These are phyloP conservation scores for Lipomyces orientalis DNA, from an alignment of 805 yeast genomes.

Conservation along the genomic window DNA sequence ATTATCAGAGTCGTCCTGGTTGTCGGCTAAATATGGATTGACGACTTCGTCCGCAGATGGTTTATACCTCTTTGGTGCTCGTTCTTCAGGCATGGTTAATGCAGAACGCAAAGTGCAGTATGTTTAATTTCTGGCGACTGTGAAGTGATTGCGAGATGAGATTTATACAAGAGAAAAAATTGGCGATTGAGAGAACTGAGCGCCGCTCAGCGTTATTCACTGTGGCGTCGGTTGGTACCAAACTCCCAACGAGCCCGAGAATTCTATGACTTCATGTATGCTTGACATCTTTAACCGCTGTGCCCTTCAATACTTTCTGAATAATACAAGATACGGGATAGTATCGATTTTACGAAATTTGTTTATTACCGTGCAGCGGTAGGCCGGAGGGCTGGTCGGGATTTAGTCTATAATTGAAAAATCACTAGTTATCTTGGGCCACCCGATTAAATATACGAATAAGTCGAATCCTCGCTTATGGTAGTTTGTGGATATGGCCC, in stretches of 20 bases:
- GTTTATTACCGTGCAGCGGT: not conserved
- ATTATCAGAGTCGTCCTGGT: constrained; percentile 35
- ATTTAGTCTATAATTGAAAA: not conserved
- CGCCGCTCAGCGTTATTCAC: not conserved
- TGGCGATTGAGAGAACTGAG: not conserved
- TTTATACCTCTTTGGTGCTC: constrained; percentile 28
- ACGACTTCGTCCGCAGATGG: constrained; percentile 17
- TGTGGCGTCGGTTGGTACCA: not conserved
- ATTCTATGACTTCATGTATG: not conserved
- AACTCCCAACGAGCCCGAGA: not conserved
- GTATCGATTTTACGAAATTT: not conserved
- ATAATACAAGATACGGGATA: not conserved
- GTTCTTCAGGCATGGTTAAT: constrained; percentile 20
- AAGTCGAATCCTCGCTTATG: not conserved
- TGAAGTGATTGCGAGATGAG: not conserved
- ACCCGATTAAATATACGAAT: not conserved
- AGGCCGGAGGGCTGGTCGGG: not conserved
- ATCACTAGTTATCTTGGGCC: not conserved
- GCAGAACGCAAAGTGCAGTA: not conserved
- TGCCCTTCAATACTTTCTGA: too few relatives aligned
- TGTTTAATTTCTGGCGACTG: not conserved
- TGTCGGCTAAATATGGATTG: constrained; percentile 46
- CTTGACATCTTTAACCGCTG: too few relatives aligned
- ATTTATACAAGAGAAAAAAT: not conserved
- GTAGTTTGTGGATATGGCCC: constrained; percentile 2